These are phyloP conservation scores for Calophaca sinica DNA, from an alignment of 306 rosid genomes.

Conservation along the genomic window DNA sequence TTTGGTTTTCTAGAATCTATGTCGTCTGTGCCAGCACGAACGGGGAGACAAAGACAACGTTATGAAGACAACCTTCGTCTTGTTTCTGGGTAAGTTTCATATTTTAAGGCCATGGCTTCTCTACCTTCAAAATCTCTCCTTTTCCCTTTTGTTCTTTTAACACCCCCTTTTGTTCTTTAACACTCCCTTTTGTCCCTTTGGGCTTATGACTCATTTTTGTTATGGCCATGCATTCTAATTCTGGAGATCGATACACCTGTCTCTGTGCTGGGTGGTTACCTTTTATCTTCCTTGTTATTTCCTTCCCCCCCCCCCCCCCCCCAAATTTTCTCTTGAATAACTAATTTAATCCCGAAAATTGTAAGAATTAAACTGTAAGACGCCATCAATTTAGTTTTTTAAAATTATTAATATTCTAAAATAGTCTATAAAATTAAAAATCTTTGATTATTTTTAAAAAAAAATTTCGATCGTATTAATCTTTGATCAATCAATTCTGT, in stretches of 20 bases:
- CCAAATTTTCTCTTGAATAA: no score
- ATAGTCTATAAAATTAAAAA: no score
- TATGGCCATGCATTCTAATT: slow-evolving; percentile 27
- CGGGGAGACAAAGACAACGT: slow-evolving; percentile 80
- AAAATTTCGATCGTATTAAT: no score
- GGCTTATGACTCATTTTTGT: slow-evolving; percentile 25
- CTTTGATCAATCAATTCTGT: no score
- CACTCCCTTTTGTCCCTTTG: slow-evolving; percentile 13
- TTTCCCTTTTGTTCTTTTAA: neutral
- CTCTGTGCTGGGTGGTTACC: neutral
- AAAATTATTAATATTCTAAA: no score
- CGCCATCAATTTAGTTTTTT: no score
- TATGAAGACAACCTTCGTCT: slow-evolving; percentile 77
- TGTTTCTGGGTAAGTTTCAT: slow-evolving; percentile 75
- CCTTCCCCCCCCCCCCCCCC: neutral
- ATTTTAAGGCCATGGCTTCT: slow-evolving; percentile 13
- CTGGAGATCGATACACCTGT: neutral
- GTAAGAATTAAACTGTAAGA: no score
- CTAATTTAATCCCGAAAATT: no score
- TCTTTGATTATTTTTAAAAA: no score
- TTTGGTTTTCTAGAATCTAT: slow-evolving; percentile 41
- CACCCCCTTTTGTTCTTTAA: neutral
- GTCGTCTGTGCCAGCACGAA: slow-evolving; percentile 65
- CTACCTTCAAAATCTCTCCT: slow-evolving; percentile 13
- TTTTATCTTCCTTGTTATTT: slow-evolving; percentile 30